A percentile compares a stretch with the other conserved stretches of the same genome.
phyloP scores from a whole-genome alignment of 345 rosid species.

The Salix purpurea region DNA sequence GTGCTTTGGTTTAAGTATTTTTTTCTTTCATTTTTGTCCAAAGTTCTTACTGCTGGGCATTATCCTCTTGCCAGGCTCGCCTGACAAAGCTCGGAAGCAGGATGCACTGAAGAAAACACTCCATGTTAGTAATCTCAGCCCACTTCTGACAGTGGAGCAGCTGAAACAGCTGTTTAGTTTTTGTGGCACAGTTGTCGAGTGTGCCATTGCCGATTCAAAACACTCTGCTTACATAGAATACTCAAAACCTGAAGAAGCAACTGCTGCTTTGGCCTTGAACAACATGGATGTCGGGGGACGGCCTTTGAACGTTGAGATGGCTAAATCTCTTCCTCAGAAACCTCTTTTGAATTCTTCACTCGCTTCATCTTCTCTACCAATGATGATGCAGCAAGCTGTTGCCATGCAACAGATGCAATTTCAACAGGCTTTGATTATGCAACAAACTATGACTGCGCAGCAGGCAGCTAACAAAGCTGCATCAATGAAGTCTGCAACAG shows the following conservation, averaged over 20 bases:
- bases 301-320: slow-evolving; percentile 93
- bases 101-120: slow-evolving; percentile 71
- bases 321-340: slow-evolving; percentile 84
- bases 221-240: slow-evolving; percentile 88
- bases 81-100: slow-evolving; percentile 49
- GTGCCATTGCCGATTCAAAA: slow-evolving; percentile 80
- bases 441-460: slow-evolving; percentile 88
- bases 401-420: slow-evolving; percentile 98
- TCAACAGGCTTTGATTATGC: slow-evolving; percentile 96
- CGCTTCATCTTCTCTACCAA: slow-evolving; percentile 74
- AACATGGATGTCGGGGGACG: slow-evolving; percentile 93
- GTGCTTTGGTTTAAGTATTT: neutral
- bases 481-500: slow-evolving; percentile 95
- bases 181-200: slow-evolving; percentile 84
- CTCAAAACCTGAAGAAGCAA: slow-evolving; percentile 82
- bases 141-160: slow-evolving; percentile 84
- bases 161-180: slow-evolving; percentile 86
- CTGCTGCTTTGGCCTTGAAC: slow-evolving; percentile 84
- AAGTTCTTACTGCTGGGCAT: slow-evolving; percentile 2
- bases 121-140: slow-evolving; percentile 97
- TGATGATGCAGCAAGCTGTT: slow-evolving; percentile 99
- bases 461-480: slow-evolving; percentile 97
- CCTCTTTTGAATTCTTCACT: slow-evolving; percentile 43
- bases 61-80: slow-evolving; percentile 44
- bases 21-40: neutral